phyloP scores from a whole-genome alignment of 495 filamentous ascomycete species.

The Oidiodendron maius region DNA sequence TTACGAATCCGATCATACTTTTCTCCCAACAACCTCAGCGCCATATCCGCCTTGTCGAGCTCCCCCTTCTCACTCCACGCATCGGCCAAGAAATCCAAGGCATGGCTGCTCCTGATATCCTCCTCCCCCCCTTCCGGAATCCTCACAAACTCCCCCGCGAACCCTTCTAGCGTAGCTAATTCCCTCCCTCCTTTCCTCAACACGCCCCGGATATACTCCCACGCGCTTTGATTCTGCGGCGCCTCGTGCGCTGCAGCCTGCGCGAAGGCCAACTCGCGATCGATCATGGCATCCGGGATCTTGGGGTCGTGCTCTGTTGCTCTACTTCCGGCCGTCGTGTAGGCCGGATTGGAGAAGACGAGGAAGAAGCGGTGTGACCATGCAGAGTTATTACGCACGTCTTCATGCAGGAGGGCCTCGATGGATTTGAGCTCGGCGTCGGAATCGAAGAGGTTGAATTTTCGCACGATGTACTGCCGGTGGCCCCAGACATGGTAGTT shows the following conservation, averaged over 20 bases:
- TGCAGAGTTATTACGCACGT: constrained; percentile 91
- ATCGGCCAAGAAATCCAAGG: constrained; percentile 85
- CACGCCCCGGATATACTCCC: constrained; percentile 84
- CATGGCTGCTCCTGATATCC: constrained; percentile 69
- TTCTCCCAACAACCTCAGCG: constrained; percentile 66
- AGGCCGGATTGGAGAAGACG: constrained; percentile 62
- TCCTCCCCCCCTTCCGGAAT: constrained; percentile 35
- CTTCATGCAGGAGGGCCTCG: constrained; percentile 61
- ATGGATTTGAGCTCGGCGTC: constrained; percentile 59
- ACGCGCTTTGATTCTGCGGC: constrained; percentile 89
- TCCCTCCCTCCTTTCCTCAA: constrained; percentile 55
- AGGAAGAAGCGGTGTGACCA: constrained; percentile 97
- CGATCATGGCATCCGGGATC: constrained; percentile 56
- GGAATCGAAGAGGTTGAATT: constrained; percentile 57
- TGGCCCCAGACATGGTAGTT: constrained; percentile 99
- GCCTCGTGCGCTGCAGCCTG: constrained; percentile 65
- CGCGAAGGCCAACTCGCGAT: constrained; percentile 69
- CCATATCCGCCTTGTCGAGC: constrained; percentile 52
- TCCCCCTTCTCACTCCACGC: constrained; percentile 60
- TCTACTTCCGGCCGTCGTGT: constrained; percentile 39
- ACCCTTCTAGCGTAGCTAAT: constrained; percentile 53
- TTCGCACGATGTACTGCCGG: constrained; percentile 83
- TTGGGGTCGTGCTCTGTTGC: constrained; percentile 38
- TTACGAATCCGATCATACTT: constrained; percentile 87
- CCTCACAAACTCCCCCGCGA: constrained; percentile 60